A percentile compares a stretch with the other conserved stretches of the same genome.
Conservation (phyloP, 2,329 filamentous ascomycete genomes). For the Ophidiomyces ophidiicola region DNA sequence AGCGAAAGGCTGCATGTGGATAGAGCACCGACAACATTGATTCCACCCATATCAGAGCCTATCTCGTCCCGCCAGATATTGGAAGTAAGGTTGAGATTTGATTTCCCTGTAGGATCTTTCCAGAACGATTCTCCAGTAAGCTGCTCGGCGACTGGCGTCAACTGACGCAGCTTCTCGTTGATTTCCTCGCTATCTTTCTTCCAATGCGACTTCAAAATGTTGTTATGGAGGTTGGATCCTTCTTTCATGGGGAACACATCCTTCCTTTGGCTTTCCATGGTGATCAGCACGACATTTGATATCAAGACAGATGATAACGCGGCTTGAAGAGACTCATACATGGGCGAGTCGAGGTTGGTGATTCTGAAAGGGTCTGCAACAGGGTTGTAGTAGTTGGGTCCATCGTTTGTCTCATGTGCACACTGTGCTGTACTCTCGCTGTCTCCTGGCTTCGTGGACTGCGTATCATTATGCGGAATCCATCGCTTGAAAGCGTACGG, state of each 20-base stretch:
- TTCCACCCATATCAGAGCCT: conserved; percentile 22
- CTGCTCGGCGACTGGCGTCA: conserved; percentile 23
- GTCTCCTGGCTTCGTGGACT: neutral
- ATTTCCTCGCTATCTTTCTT: conserved; percentile 14
- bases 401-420: too few relatives aligned
- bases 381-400: conserved; percentile 20
- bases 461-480: conserved; percentile 9
- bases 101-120: conserved; percentile 3
- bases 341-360: conserved; percentile 21
- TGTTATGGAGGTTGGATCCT: conserved; percentile 21
- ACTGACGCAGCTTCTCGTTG: conserved; percentile 18
- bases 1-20: conserved; percentile 25
- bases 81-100: conserved; percentile 8
- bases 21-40: conserved; percentile 22
- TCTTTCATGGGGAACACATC: conserved; percentile 24
- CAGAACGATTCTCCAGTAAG: conserved; percentile 22
- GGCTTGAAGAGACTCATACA: conserved; percentile 19
- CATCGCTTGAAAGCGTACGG: conserved; percentile 22
- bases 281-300: conserved; percentile 23
- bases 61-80: conserved; percentile 18
- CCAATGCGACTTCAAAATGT: conserved; percentile 19
- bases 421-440: too few relatives aligned
- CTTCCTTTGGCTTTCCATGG: conserved; percentile 25
- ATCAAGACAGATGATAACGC: conserved; percentile 21
- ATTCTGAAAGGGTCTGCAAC: conserved; percentile 23